Percentiles rank a stretch among this genome's conserved stretches.
These are phyloP conservation scores for Epithele typhae DNA, from an alignment of 768 basidiomycete species.

Conservation along the genomic window DNA sequence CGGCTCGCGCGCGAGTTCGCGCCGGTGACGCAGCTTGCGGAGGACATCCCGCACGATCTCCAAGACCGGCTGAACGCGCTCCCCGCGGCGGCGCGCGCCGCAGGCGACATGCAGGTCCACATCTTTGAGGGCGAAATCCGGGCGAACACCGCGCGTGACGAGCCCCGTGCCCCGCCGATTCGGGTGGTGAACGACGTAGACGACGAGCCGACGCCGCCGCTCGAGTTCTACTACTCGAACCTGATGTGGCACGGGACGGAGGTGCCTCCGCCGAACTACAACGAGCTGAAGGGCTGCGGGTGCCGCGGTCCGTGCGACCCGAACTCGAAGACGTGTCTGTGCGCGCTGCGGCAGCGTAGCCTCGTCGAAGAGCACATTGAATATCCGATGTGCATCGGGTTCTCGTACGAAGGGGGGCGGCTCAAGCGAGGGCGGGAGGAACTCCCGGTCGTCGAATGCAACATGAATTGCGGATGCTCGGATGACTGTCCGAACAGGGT, in stretches of 20 bases:
- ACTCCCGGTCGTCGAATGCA: constrained; percentile 83
- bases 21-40: constrained; percentile 22
- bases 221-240: constrained; percentile 89
- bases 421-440: constrained; percentile 35
- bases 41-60: constrained; percentile 55
- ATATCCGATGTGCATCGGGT: constrained; percentile 46
- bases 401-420: constrained; percentile 60
- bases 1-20: constrained; percentile 17
- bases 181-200: constrained; percentile 66
- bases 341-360: constrained; percentile 51
- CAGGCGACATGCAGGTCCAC: constrained; percentile 39
- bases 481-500: constrained; percentile 83
- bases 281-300: constrained; percentile 58
- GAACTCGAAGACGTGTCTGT: constrained; percentile 66
- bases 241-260: constrained; percentile 68
- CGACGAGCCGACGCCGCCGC: constrained; percentile 64
- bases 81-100: constrained; percentile 31
- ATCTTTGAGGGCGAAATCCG: constrained; percentile 65
- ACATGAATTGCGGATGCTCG: constrained; percentile 74
- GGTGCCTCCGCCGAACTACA: constrained; percentile 62
- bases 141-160: constrained; percentile 61
- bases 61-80: constrained; percentile 65
- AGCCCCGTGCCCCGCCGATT: constrained; percentile 67
- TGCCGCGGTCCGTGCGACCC: constrained; percentile 78
- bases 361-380: no score